Conservation (phyloP, 192 early-diverging fungal genomes). For the Chytriomyces sp. region DNA sequence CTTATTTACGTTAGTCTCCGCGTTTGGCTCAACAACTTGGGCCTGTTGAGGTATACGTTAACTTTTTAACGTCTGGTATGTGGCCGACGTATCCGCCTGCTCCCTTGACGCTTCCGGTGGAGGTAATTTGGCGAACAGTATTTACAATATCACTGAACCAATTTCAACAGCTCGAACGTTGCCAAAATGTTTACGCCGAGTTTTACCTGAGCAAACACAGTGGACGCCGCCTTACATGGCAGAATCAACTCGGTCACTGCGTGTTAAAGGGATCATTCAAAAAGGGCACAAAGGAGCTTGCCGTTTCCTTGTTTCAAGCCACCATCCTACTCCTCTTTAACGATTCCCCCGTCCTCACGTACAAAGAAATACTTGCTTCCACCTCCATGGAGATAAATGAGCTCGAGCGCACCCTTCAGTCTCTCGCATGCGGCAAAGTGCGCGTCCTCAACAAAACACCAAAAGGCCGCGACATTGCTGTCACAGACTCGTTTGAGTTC, state of each 20-base stretch:
- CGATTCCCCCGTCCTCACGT: slow-evolving; percentile 49
- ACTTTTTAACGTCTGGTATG: slow-evolving; percentile 81
- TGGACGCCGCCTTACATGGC: slow-evolving; percentile 86
- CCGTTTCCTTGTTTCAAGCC: slow-evolving; percentile 49
- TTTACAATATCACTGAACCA: too few relatives aligned
- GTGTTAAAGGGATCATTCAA: slow-evolving; percentile 66
- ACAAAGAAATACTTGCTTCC: slow-evolving; percentile 65
- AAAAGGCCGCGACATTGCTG: slow-evolving; percentile 3
- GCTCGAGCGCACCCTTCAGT: slow-evolving; percentile 80
- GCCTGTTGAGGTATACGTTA: slow-evolving; percentile 69
- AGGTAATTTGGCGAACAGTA: slow-evolving; percentile 65
- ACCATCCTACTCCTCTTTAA: slow-evolving; percentile 68
- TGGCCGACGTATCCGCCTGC: slow-evolving; percentile 91
- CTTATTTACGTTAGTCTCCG: slow-evolving; percentile 30
- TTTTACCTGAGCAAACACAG: slow-evolving; percentile 83
- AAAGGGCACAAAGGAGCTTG: slow-evolving; percentile 49
- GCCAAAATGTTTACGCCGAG: slow-evolving; percentile 67
- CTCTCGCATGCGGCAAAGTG: slow-evolving; percentile 75
- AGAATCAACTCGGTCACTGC: slow-evolving; percentile 79
- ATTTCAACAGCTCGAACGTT: slow-evolving; percentile 56
- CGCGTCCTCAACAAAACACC: slow-evolving; percentile 44
- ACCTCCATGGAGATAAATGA: slow-evolving; percentile 80
- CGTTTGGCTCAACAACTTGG: slow-evolving; percentile 33
- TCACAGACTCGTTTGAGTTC: neutral
- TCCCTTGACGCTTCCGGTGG: slow-evolving; percentile 67